phyloP scores from a whole-genome alignment of 1,284 basidiomycete species.

The Termitomyces sp. region DNA sequence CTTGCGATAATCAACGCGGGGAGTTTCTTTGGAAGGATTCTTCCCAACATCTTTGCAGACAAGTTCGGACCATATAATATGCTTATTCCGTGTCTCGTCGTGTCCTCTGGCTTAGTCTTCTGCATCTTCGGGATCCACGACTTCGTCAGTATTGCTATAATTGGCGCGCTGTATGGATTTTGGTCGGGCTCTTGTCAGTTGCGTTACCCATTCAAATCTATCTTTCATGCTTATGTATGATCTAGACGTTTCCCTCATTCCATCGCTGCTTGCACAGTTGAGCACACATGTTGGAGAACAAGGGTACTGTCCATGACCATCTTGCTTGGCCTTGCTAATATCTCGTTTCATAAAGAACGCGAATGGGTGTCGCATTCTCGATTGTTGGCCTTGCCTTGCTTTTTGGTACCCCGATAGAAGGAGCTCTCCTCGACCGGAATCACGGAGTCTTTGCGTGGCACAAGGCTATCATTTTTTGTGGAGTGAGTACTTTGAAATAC shows the following conservation, averaged over 20 bases:
- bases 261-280: constrained; percentile 39
- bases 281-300: constrained; percentile 38
- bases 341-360: constrained; percentile 22
- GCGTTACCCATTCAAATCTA: neutral
- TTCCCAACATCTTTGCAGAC: constrained; percentile 46
- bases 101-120: constrained; percentile 37
- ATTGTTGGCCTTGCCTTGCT: constrained; percentile 42
- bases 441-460: constrained; percentile 28
- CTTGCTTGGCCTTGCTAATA: neutral
- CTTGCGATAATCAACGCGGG: constrained; percentile 46
- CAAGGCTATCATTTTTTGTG: constrained; percentile 35
- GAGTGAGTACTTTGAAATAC: constrained; percentile 24
- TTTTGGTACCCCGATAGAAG: constrained; percentile 44
- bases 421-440: constrained; percentile 30
- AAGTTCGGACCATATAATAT: constrained; percentile 40
- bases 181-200: constrained; percentile 43
- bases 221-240: neutral
- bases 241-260: constrained; percentile 45
- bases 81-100: constrained; percentile 35
- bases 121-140: constrained; percentile 37
- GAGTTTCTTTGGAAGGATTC: constrained; percentile 41
- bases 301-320: constrained; percentile 29
- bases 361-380: constrained; percentile 51
- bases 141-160: constrained; percentile 32
- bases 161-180: constrained; percentile 45